These are phyloP conservation scores for Lyophyllum atratum DNA, from an alignment of 768 basidiomycete genomes.

Conservation along the genomic window DNA sequence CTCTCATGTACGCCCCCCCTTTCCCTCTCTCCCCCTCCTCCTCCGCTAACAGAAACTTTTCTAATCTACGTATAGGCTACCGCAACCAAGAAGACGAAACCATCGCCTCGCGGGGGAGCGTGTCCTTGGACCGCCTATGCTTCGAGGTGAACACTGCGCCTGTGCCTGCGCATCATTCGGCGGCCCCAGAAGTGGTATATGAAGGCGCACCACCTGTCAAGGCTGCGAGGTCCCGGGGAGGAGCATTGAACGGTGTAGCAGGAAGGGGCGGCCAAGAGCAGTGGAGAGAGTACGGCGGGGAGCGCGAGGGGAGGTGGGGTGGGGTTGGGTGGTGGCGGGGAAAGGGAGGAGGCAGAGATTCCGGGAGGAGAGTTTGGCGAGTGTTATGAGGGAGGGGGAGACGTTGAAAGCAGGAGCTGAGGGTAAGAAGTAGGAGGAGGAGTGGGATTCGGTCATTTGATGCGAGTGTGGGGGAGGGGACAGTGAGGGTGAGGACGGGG, in stretches of 20 bases:
- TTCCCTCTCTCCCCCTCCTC: neutral
- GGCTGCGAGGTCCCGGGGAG: conserved; percentile 73
- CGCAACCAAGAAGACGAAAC: conserved; percentile 90
- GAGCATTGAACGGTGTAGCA: conserved; percentile 64
- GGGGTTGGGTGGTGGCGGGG: conserved; percentile 59
- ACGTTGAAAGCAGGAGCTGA: conserved; percentile 79
- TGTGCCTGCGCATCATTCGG: conserved; percentile 35
- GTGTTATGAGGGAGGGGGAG: conserved; percentile 86
- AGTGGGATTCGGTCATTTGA: conserved; percentile 63
- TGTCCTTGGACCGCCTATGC: conserved; percentile 80
- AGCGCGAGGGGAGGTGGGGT: conserved; percentile 88
- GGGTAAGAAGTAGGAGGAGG: conserved; percentile 55
- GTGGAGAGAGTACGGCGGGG: too few species aligned
- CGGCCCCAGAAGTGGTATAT: conserved; percentile 78
- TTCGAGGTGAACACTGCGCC: conserved; percentile 81
- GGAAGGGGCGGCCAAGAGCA: neutral
- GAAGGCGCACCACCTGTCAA: conserved; percentile 89
- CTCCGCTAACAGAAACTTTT: neutral
- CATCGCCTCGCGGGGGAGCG: conserved; percentile 84
- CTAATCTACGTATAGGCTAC: conserved; percentile 55
- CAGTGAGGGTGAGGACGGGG: conserved; percentile 22
- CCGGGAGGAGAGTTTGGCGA: conserved; percentile 91
- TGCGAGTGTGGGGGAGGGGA: conserved; percentile 1
- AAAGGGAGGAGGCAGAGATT: conserved; percentile 65
- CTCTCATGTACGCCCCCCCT: conserved; percentile 65